A percentile compares a stretch with the other conserved stretches of the same genome.
Evolutionary conservation across 306 rosid species (phyloP).

Genomic region (Cicer arietinum): DNA sequence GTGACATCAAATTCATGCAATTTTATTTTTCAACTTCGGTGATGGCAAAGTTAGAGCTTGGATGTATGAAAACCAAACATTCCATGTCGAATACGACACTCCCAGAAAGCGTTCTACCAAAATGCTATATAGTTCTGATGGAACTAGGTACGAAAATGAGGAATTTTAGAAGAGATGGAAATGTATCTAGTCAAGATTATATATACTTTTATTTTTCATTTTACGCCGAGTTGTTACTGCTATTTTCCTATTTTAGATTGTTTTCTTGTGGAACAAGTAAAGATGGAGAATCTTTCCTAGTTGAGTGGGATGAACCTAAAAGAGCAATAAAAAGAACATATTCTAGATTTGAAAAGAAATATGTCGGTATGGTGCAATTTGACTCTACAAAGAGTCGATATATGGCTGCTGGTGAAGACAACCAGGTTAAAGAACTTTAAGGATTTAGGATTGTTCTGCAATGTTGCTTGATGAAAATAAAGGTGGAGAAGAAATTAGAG

Average conservation of each 20-base stretch:
- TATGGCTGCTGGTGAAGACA: constrained; percentile 83
- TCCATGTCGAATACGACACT: constrained; percentile 72
- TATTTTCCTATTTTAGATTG: constrained; percentile 54
- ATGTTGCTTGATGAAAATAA: constrained; percentile 43
- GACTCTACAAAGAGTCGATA: constrained; percentile 69
- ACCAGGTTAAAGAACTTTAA: constrained; percentile 52
- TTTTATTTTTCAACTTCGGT: constrained; percentile 69
- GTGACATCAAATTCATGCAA: constrained; percentile 50
- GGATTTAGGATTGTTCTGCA: constrained; percentile 58
- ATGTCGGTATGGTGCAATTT: constrained; percentile 70
- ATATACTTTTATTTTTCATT: not conserved
- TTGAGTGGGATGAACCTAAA: constrained; percentile 85
- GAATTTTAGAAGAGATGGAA: not conserved
- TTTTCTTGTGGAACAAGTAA: constrained; percentile 79
- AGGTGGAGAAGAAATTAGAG: constrained; percentile 23
- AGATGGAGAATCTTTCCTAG: constrained; percentile 68
- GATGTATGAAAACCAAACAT: constrained; percentile 66
- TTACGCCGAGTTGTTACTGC: not conserved
- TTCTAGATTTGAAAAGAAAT: constrained; percentile 64
- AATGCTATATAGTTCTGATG: constrained; percentile 74
- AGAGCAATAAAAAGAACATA: constrained; percentile 67
- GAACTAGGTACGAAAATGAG: constrained; percentile 65
- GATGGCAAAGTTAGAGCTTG: constrained; percentile 91
- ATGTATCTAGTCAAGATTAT: not conserved
- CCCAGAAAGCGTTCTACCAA: constrained; percentile 77